These are phyloP conservation scores for Erysimum pusillum DNA, from an alignment of 441 rosid genomes.

Conservation along the genomic window DNA sequence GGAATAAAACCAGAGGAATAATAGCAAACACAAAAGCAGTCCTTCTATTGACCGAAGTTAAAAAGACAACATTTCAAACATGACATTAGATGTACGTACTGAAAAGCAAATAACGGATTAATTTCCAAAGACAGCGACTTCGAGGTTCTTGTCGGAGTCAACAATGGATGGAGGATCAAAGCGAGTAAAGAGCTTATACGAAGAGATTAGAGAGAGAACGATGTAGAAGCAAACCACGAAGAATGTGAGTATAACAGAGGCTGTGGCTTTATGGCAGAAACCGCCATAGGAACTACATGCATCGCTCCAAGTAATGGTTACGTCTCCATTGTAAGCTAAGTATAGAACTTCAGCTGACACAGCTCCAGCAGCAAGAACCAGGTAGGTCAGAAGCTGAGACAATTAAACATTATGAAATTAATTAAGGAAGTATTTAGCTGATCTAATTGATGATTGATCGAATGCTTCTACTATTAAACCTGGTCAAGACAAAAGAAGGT, in stretches of 20 bases:
- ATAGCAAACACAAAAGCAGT: conserved; percentile 4
- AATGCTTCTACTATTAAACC: conserved; percentile 48
- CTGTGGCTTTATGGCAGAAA: conserved; percentile 77
- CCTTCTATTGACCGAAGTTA: conserved; percentile 10
- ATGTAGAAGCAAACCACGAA: conserved; percentile 56
- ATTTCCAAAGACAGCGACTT: conserved; percentile 50
- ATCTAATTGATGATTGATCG: neutral
- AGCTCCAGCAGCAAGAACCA: conserved; percentile 74
- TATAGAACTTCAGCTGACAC: conserved; percentile 76
- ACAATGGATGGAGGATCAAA: conserved; percentile 62
- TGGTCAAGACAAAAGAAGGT: conserved; percentile 90
- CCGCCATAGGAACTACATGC: conserved; percentile 69
- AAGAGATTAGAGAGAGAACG: conserved; percentile 72
- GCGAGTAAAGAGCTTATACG: conserved; percentile 84
- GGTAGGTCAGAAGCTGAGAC: conserved; percentile 70
- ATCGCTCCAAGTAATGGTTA: conserved; percentile 76
- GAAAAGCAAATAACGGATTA: conserved; percentile 24
- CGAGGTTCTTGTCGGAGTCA: conserved; percentile 50
- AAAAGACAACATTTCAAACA: conserved; percentile 7
- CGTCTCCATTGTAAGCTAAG: conserved; percentile 79
- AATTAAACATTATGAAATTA: neutral
- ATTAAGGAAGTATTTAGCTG: neutral
- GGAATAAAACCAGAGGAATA: neutral
- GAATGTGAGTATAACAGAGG: conserved; percentile 71
- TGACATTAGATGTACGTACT: conserved; percentile 21